Percentiles rank a stretch among this genome's conserved stretches.
These are phyloP conservation scores for Boletus sp. DNA, from an alignment of 768 basidiomycete genomes.

Conservation along the genomic window DNA sequence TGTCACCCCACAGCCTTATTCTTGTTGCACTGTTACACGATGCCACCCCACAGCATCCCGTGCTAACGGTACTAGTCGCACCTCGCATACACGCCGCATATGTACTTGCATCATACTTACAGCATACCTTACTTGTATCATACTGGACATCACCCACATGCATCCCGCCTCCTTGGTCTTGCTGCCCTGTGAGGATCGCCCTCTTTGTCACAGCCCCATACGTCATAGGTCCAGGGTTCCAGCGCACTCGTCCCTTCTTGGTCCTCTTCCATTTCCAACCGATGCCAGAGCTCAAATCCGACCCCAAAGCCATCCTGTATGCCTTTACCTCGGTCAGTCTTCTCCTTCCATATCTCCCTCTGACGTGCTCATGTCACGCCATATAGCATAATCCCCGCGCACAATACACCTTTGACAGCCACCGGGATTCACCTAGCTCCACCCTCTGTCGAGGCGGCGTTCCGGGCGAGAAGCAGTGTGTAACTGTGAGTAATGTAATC, in stretches of 20 bases:
- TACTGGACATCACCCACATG: conserved; percentile 17
- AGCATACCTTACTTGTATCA: conserved; percentile 26
- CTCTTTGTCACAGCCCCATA: conserved; percentile 17
- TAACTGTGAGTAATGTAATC: conserved; percentile 47
- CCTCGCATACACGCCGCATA: conserved; percentile 20
- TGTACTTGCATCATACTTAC: conserved; percentile 29
- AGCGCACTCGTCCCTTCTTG: neutral
- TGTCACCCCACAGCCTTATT: conserved; percentile 9
- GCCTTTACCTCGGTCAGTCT: conserved; percentile 43
- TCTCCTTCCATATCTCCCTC: neutral
- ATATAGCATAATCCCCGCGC: conserved; percentile 36
- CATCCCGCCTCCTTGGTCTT: conserved; percentile 2
- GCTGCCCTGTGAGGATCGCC: conserved; percentile 1
- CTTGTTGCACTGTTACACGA: conserved; percentile 7
- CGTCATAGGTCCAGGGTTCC: conserved; percentile 18
- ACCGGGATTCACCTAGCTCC: conserved; percentile 53
- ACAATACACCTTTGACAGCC: conserved; percentile 62
- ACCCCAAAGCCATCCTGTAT: conserved; percentile 35
- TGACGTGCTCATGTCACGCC: neutral
- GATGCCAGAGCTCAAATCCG: conserved; percentile 16
- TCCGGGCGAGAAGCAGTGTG: conserved; percentile 45
- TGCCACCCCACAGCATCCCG: conserved; percentile 7
- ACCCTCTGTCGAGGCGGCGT: conserved; percentile 54
- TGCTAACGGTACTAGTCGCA: neutral
- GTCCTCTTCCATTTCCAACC: conserved; percentile 18